Evolutionary conservation across 2,329 filamentous ascomycete species (phyloP).

Genomic region (Penicillium sp.): DNA sequence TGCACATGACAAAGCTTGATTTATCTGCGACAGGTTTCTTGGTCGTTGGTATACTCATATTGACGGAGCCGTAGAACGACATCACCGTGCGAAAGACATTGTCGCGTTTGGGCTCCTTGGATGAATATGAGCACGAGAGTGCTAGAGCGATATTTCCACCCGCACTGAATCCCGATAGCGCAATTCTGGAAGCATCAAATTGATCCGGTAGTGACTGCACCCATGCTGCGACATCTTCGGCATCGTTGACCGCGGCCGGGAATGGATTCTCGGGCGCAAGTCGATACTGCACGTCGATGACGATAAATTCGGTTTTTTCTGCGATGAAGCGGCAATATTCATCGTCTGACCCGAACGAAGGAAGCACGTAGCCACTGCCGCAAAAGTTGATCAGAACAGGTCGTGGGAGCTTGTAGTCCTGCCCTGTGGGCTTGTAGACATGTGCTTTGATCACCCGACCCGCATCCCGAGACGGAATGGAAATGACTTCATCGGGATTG

Average conservation of each 20-base stretch:
- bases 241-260: slow-evolving; percentile 34
- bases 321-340: slow-evolving; percentile 23
- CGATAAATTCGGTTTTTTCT: slow-evolving; percentile 18
- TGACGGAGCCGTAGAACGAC: slow-evolving; percentile 26
- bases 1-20: slow-evolving; percentile 17
- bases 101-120: slow-evolving; percentile 5
- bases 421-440: slow-evolving; percentile 17
- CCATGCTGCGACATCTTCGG: slow-evolving; percentile 30
- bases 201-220: slow-evolving; percentile 24
- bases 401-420: slow-evolving; percentile 1
- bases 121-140: slow-evolving; percentile 15
- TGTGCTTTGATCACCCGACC: slow-evolving; percentile 22
- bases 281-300: slow-evolving; percentile 36
- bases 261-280: slow-evolving; percentile 36
- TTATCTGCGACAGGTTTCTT: slow-evolving; percentile 10
- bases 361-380: slow-evolving; percentile 28
- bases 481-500: slow-evolving; percentile 17
- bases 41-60: slow-evolving; percentile 15
- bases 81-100: slow-evolving; percentile 22
- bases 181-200: slow-evolving; percentile 27
- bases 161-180: slow-evolving; percentile 38
- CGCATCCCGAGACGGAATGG: slow-evolving; percentile 20
- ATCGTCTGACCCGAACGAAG: slow-evolving; percentile 23
- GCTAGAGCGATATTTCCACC: slow-evolving; percentile 36
- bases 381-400: slow-evolving; percentile 27